Conservation (phyloP, 495 filamentous ascomycete species). For the Daldinia childiae region DNA sequence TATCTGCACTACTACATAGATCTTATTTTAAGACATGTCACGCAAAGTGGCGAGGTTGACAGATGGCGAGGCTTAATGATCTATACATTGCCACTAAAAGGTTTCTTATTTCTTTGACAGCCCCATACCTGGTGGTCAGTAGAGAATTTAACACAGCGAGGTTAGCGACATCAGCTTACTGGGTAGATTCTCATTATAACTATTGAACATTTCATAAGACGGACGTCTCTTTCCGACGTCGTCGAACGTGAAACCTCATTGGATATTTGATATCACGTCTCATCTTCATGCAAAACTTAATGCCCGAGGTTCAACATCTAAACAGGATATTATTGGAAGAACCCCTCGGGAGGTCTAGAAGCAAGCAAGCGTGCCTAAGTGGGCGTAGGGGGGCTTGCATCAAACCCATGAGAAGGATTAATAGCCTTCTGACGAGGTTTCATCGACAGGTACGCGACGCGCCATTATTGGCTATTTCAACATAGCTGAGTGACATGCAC, state of each 20-base stretch:
- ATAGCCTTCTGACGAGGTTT: slow-evolving; percentile 40
- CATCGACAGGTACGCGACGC: slow-evolving; percentile 30
- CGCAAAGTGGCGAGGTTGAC: background rate
- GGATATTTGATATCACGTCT: background rate
- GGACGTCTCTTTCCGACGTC: background rate
- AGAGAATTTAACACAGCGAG: background rate
- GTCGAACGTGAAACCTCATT: background rate
- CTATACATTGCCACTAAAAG: background rate
- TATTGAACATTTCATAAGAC: background rate
- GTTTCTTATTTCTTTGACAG: background rate
- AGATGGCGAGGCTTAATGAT: background rate
- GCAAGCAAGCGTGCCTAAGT: slow-evolving; percentile 37
- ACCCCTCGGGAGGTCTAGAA: slow-evolving; percentile 27
- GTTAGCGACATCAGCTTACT: background rate
- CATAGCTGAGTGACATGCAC: slow-evolving; percentile 31
- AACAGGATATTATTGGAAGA: slow-evolving; percentile 23
- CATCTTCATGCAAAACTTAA: slow-evolving; percentile 22
- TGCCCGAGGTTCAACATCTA: slow-evolving; percentile 27
- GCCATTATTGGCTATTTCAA: slow-evolving; percentile 27
- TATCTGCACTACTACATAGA: background rate
- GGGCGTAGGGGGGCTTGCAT: slow-evolving; percentile 30
- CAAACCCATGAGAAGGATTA: slow-evolving; percentile 9
- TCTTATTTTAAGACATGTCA: background rate
- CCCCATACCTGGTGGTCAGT: background rate
- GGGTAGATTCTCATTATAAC: background rate